Percentiles rank a stretch among this genome's conserved stretches.
These are phyloP conservation scores for Cutaneotrichosporon sp. DNA, from an alignment of 1,284 basidiomycete species.

Conservation along the genomic window DNA sequence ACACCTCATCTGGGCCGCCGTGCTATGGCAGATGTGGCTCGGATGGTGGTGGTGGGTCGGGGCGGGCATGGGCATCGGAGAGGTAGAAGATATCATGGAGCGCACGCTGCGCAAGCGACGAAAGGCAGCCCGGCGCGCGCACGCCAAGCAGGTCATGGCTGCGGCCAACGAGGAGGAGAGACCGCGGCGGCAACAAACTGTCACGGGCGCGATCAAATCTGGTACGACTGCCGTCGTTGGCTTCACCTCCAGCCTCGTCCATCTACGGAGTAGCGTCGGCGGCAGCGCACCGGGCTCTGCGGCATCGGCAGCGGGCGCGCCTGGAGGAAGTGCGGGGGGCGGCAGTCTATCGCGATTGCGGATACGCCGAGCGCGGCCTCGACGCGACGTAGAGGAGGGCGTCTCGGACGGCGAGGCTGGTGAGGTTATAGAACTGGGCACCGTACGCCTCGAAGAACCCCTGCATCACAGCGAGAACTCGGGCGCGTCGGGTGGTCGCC, in stretches of 20 bases:
- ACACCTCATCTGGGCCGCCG: constrained; percentile 76
- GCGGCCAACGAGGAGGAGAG: constrained; percentile 9
- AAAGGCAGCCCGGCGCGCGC: constrained; percentile 30
- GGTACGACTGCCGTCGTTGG: constrained; percentile 17
- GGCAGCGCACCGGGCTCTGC: constrained; percentile 14
- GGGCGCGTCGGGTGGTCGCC: constrained; percentile 15
- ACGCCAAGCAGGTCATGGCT: constrained; percentile 17
- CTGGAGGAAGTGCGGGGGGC: not conserved
- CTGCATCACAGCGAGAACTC: constrained; percentile 2
- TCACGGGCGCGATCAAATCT: constrained; percentile 18
- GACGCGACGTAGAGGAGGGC: constrained; percentile 29
- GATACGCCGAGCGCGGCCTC: not conserved
- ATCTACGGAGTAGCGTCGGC: not conserved
- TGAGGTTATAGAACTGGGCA: constrained; percentile 23
- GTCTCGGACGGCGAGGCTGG: constrained; percentile 14
- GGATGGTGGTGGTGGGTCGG: constrained; percentile 99
- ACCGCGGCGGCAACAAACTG: constrained; percentile 2
- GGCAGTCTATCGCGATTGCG: constrained; percentile 1
- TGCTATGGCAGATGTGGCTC: constrained; percentile 80
- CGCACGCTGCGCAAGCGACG: constrained; percentile 46
- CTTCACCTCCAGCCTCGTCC: constrained; percentile 16
- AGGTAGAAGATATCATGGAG: constrained; percentile 54
- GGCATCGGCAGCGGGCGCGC: not conserved
- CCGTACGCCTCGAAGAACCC: constrained; percentile 20
- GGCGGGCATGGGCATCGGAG: constrained; percentile 67